Conservation (phyloP, 768 basidiomycete species). For the Strobilomyces echinocephalus region DNA sequence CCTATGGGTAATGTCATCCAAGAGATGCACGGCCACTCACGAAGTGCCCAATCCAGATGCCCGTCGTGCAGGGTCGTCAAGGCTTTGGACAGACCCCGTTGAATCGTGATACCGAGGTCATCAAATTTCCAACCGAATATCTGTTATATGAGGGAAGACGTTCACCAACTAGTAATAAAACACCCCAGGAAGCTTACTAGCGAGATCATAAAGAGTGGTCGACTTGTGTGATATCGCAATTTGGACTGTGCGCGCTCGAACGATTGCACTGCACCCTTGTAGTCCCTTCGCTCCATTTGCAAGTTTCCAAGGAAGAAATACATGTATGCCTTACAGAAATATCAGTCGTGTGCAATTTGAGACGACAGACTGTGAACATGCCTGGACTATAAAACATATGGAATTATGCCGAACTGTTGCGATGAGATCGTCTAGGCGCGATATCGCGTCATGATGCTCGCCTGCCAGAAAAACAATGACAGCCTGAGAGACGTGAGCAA, state of each 20-base stretch:
- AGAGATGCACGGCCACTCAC: background rate
- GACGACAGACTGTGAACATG: no score
- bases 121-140: background rate
- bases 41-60: background rate
- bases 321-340: background rate
- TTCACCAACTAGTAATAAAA: no score
- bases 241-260: background rate
- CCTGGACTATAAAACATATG: background rate
- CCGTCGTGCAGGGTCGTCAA: background rate
- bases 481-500: background rate
- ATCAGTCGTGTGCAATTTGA: no score
- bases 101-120: background rate
- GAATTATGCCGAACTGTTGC: background rate
- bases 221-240: background rate
- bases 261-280: background rate
- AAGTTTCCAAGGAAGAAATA: background rate
- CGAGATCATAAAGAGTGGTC: background rate
- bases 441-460: background rate
- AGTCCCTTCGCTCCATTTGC: background rate
- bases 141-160: no score
- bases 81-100: background rate
- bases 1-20: no score
- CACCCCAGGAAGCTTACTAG: background rate
- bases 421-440: background rate
- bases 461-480: background rate